phyloP scores from a whole-genome alignment of 306 rosid genomes.

The Rosa multiflora region DNA sequence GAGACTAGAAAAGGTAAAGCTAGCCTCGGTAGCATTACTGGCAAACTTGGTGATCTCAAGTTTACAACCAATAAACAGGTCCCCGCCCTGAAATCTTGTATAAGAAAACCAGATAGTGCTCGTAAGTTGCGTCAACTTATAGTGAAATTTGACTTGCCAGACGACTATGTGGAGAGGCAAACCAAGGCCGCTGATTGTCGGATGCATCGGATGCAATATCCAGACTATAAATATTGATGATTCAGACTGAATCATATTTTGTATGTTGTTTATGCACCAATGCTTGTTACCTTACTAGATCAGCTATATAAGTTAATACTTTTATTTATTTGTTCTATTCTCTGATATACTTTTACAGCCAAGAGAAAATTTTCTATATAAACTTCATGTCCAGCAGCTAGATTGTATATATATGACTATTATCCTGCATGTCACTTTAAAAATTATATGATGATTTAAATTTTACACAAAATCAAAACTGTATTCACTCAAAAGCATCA shows the following conservation, averaged over 20 bases:
- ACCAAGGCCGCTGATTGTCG: not conserved
- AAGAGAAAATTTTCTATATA: not conserved
- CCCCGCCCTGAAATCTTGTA: constrained; percentile 40
- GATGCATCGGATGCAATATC: not conserved
- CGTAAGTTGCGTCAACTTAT: constrained; percentile 33
- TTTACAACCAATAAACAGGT: not conserved
- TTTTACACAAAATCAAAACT: constrained; percentile 5
- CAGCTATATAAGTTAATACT: not conserved
- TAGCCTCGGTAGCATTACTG: not conserved
- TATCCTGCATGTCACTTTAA: not conserved
- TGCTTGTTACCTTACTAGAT: constrained; percentile 12
- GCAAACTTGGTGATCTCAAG: not conserved
- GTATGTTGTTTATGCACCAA: constrained; percentile 11
- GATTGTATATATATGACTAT: not conserved
- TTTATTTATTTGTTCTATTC: not conserved
- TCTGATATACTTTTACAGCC: constrained; percentile 2
- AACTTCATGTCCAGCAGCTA: not conserved
- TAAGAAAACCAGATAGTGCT: constrained; percentile 41
- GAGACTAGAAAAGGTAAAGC: constrained; percentile 16
- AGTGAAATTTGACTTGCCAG: constrained; percentile 39
- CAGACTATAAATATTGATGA: not conserved
- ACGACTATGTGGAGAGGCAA: constrained; percentile 1
- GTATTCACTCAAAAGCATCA: constrained; percentile 37
- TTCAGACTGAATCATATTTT: not conserved
- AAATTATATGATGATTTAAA: not conserved